Evolutionary conservation across 352 stramenopile genomes (phyloP).

Genomic region (Globisporangium polare): DNA sequence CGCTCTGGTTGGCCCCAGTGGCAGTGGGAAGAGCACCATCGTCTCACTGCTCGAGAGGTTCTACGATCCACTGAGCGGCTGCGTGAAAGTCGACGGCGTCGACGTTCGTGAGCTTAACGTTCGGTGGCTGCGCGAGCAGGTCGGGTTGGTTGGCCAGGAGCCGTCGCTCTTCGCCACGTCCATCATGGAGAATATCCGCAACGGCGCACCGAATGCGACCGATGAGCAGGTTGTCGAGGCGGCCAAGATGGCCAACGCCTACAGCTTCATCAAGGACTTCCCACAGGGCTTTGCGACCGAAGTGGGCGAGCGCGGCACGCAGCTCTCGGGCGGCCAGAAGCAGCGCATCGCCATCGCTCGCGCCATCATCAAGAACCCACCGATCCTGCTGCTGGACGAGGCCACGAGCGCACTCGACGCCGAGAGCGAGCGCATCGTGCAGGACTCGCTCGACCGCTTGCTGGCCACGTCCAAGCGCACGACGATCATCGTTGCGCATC

Average conservation of each 20-base stretch:
- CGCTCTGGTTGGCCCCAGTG: constrained; percentile 20
- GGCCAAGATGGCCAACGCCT: constrained; percentile 11
- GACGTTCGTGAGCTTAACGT: constrained; percentile 57
- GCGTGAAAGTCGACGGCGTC: constrained; percentile 18
- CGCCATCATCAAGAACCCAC: constrained; percentile 71
- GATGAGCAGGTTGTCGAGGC: constrained; percentile 12
- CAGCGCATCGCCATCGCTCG: constrained; percentile 80
- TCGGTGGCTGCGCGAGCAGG: constrained; percentile 58
- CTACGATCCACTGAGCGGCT: constrained; percentile 63
- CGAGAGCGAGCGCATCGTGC: constrained; percentile 58
- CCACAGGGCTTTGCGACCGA: constrained; percentile 79
- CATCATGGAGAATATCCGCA: constrained; percentile 27
- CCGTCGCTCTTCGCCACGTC: constrained; percentile 24
- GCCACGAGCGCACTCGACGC: constrained; percentile 64
- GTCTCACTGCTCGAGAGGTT: constrained; percentile 86
- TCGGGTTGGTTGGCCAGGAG: constrained; percentile 90
- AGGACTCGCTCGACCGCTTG: constrained; percentile 71
- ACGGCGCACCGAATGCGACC: constrained; percentile 5
- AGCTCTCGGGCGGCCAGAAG: constrained; percentile 30
- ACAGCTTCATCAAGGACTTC: constrained; percentile 72
- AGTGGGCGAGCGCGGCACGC: constrained; percentile 66
- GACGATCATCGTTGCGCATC: constrained; percentile 89
- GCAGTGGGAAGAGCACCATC: constrained; percentile 84
- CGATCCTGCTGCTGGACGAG: constrained; percentile 79
- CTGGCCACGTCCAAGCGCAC: constrained; percentile 37